Evolutionary conservation across 805 yeast genomes (phyloP).

Genomic region (Ogataea pignaliae): DNA sequence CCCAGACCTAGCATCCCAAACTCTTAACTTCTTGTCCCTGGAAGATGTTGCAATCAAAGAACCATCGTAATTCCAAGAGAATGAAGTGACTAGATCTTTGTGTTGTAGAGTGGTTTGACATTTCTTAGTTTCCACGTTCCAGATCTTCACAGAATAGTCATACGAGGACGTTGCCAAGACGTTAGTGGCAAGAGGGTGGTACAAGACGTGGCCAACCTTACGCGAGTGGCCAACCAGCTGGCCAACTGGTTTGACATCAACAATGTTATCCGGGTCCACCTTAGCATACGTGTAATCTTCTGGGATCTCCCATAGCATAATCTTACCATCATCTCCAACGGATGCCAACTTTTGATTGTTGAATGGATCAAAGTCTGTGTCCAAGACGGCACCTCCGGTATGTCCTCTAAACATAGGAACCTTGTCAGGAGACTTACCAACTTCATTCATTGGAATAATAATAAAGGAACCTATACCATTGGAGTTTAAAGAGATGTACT

Average conservation of each 20-base stretch:
- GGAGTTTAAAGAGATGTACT: conserved; percentile 77
- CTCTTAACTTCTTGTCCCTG: conserved; percentile 83
- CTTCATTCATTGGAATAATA: conserved; percentile 78
- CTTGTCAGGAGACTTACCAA: conserved; percentile 89
- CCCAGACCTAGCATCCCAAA: conserved; percentile 86
- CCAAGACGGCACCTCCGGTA: conserved; percentile 91
- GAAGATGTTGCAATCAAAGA: conserved; percentile 80
- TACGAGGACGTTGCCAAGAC: conserved; percentile 86
- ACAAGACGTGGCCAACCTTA: conserved; percentile 89
- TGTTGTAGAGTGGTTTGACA: conserved; percentile 72
- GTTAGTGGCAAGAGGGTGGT: conserved; percentile 84
- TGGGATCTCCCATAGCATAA: conserved; percentile 87
- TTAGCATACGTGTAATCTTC: conserved; percentile 67
- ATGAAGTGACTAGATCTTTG: conserved; percentile 88
- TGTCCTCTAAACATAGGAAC: conserved; percentile 95
- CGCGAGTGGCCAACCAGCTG: conserved; percentile 80
- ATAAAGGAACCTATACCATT: conserved; percentile 99
- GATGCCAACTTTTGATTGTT: conserved; percentile 70
- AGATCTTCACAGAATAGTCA: conserved; percentile 86
- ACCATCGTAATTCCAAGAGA: conserved; percentile 89
- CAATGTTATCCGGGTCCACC: conserved; percentile 46
- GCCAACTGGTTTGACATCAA: conserved; percentile 68
- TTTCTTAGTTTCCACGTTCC: conserved; percentile 80
- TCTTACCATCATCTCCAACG: conserved; percentile 74
- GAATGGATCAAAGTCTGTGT: conserved; percentile 94